Base-by-base conservation (phyloP, 805 yeast genomes). In the Ogataea saltuana region DNA sequence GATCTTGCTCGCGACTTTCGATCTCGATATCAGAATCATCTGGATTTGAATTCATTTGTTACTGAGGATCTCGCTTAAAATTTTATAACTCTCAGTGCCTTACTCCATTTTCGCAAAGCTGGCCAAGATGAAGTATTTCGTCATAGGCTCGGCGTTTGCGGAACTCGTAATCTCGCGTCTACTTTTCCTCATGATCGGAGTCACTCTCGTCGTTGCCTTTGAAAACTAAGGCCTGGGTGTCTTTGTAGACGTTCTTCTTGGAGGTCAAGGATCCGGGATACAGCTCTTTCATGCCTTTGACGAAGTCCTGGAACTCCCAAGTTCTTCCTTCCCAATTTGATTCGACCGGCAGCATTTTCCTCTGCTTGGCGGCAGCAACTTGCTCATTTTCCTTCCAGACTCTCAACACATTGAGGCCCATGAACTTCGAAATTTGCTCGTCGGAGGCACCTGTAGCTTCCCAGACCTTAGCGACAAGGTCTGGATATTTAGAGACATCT, bases 401-500 rank as follows among this genome's bases (percentile, higher is more conserved):
- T 42, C 78, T 61, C 32, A 71, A 44, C 4, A 71, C 65, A 49
- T 74, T 74, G 28, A 66, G 54, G 0, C 78, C 78, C 72, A 72
- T 70, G 11, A 74, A 47, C 44, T 64, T 64, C 4, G 61, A 36
- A 18, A 74, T 67, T 30, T 74, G 66, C n/a, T 68, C 72, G 26
- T 70, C 74, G 2, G 70, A 55, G 2, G 78, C 77, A 9, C 65
- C 65, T 3, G 55, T 39, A 7, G 44, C 48, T 33, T 53, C 54
- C 54, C 59, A 54, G 22, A 52, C 59, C 45, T 62, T 65, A 38
- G 73, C 54, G 70, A 56, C 76, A 37, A 76, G 59, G 32, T 73
- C 78, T 0, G 80, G 80, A 48, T 73, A 75, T 52, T 75, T 75
- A n/a, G 78, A 72, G 1, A 74, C 80, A 50, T 75, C 80, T 49